Conservation (phyloP, 2,329 filamentous ascomycete species). For the Hypoxylon sp. region DNA sequence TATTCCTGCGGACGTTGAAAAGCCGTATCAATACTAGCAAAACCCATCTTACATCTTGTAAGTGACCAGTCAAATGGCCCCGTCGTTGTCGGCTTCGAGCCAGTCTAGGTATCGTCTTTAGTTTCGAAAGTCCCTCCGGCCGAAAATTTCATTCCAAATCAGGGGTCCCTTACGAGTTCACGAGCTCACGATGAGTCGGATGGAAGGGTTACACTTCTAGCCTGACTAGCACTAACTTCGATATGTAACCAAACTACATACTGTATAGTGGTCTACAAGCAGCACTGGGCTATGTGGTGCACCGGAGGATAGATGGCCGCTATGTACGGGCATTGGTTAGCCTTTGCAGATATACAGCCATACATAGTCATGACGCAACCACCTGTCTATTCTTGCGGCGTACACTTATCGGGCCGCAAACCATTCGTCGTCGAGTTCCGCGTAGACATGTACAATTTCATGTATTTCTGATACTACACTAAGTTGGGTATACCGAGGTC, state of each 20-base stretch:
- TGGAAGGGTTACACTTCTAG: slow-evolving; percentile 25
- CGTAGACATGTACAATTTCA: slow-evolving; percentile 26
- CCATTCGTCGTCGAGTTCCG: slow-evolving; percentile 23
- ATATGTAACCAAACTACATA: slow-evolving; percentile 19
- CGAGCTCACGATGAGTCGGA: slow-evolving; percentile 16
- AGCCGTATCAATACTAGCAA: slow-evolving; percentile 33
- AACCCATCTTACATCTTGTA: background rate
- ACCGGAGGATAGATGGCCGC: slow-evolving; percentile 44
- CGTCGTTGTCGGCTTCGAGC: slow-evolving; percentile 9
- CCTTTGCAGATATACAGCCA: slow-evolving; percentile 24
- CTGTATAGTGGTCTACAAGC: slow-evolving; percentile 15
- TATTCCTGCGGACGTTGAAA: slow-evolving; percentile 33
- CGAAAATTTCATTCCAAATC: slow-evolving; percentile 23
- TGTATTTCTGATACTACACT: slow-evolving; percentile 2
- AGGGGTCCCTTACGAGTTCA: slow-evolving; percentile 17
- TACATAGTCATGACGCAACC: slow-evolving; percentile 48
- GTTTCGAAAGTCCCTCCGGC: slow-evolving; percentile 24
- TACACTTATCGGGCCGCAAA: slow-evolving; percentile 19
- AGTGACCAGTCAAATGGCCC: slow-evolving; percentile 3
- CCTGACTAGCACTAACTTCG: background rate
- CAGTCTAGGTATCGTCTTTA: slow-evolving; percentile 13
- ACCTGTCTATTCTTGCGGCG: slow-evolving; percentile 26
- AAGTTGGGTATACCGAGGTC: slow-evolving; percentile 14
- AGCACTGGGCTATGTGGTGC: slow-evolving; percentile 25
- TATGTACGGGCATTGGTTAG: slow-evolving; percentile 35